phyloP scores from a whole-genome alignment of 495 filamentous ascomycete species.

The Podospora anserina region DNA sequence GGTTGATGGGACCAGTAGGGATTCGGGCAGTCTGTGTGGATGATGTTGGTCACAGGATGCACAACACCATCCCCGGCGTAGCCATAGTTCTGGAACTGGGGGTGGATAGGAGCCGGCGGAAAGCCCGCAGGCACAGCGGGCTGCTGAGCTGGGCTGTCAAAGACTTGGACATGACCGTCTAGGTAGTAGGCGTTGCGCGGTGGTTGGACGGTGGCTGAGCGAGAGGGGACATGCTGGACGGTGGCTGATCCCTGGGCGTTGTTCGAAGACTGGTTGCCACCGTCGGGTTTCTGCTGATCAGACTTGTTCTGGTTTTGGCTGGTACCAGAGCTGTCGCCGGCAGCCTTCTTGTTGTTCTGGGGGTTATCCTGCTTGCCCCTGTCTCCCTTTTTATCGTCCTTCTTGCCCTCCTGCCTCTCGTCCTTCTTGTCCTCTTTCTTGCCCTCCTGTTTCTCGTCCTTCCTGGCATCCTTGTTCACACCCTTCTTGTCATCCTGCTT shows the following conservation, averaged over 20 bases:
- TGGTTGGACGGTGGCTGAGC: neutral
- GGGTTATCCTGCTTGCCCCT: neutral
- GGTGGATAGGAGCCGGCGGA: neutral
- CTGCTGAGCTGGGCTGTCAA: neutral
- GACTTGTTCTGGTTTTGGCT: neutral
- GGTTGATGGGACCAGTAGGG: neutral
- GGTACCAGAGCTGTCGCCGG: neutral
- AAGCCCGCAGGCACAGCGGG: neutral
- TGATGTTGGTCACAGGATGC: no score
- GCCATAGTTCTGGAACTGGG: neutral
- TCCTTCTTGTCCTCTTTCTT: slow-evolving; percentile 1
- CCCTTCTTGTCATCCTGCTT: slow-evolving; percentile 1
- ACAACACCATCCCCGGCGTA: neutral
- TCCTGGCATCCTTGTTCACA: no score
- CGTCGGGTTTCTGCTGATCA: neutral
- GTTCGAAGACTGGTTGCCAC: neutral
- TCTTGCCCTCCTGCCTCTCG: neutral
- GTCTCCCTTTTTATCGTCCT: neutral
- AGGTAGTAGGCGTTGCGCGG: neutral
- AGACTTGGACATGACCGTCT: neutral
- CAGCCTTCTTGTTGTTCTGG: neutral
- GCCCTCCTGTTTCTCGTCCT: neutral
- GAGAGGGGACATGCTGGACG: neutral
- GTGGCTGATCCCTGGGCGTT: neutral
- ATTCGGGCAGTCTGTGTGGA: neutral